Percentiles rank a stretch among this genome's conserved stretches.
These are phyloP conservation scores for Neckera pumila DNA, from an alignment of 225 moss, liverwort and hornwort genomes.

Conservation along the genomic window DNA sequence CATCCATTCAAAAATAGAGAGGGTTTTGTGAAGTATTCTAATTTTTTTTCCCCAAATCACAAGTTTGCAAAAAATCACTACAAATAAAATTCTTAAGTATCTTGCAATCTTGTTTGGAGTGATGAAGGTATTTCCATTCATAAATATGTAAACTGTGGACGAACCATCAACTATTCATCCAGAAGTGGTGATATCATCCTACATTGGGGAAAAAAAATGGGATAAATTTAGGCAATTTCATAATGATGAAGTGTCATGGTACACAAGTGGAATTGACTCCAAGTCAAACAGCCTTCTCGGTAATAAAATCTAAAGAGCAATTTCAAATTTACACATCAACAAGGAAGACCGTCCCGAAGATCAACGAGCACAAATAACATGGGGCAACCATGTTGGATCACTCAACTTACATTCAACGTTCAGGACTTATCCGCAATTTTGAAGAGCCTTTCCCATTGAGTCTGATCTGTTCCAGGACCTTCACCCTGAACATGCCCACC, in stretches of 20 bases:
- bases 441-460: slow-evolving; percentile 57
- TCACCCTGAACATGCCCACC: slow-evolving; percentile 41
- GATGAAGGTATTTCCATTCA: background rate
- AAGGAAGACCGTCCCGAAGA: background rate
- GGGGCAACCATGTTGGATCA: background rate
- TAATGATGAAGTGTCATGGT: background rate
- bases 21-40: too few species aligned
- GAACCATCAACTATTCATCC: background rate
- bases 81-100: background rate
- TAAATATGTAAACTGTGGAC: background rate
- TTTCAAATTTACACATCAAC: background rate
- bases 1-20: background rate
- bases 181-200: background rate
- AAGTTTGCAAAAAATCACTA: too few species aligned
- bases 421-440: slow-evolving; percentile 30
- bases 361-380: background rate
- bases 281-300: background rate
- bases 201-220: background rate
- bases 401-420: background rate
- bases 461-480: slow-evolving; percentile 67
- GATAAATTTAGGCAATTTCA: background rate
- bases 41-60: background rate
- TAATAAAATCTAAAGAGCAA: background rate
- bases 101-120: background rate
- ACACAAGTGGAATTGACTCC: background rate